Evolutionary conservation across 2,329 filamentous ascomycete species (phyloP).

Genomic region (Monilinia laxa): DNA sequence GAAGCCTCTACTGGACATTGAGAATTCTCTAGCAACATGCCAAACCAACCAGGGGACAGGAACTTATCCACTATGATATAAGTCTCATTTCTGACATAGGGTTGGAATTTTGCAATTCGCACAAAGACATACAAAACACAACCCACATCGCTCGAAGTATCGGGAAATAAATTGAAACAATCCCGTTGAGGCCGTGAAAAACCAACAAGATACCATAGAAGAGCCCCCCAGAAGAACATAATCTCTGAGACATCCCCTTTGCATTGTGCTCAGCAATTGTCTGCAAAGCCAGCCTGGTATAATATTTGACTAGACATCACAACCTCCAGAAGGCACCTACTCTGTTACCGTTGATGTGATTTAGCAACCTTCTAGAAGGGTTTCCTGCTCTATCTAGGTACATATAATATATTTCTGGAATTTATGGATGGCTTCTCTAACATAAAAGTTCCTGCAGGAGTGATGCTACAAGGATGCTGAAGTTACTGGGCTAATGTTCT

Average conservation of each 20-base stretch:
- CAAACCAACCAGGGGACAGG: not conserved
- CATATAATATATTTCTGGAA: not conserved
- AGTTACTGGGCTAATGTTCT: not conserved
- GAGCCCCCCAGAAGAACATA: too few relatives aligned
- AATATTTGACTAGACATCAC: not conserved
- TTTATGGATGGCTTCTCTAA: not conserved
- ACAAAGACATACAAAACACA: not conserved
- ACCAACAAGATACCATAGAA: not conserved
- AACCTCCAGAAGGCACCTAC: not conserved
- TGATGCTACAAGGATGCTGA: not conserved
- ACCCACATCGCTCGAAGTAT: not conserved
- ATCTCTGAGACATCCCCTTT: not conserved
- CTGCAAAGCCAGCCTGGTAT: not conserved
- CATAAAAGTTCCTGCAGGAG: too few relatives aligned
- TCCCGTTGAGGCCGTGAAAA: fast-evolving
- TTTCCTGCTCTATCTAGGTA: not conserved
- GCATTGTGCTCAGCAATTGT: not conserved
- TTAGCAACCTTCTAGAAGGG: not conserved
- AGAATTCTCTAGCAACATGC: not conserved
- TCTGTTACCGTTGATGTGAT: not conserved
- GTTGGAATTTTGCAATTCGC: not conserved
- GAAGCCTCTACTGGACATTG: not conserved
- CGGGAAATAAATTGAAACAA: not conserved
- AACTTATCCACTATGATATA: not conserved
- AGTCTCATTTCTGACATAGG: not conserved